Conservation (phyloP, 768 basidiomycete species). For the Candolleomyces aberdarensis region DNA sequence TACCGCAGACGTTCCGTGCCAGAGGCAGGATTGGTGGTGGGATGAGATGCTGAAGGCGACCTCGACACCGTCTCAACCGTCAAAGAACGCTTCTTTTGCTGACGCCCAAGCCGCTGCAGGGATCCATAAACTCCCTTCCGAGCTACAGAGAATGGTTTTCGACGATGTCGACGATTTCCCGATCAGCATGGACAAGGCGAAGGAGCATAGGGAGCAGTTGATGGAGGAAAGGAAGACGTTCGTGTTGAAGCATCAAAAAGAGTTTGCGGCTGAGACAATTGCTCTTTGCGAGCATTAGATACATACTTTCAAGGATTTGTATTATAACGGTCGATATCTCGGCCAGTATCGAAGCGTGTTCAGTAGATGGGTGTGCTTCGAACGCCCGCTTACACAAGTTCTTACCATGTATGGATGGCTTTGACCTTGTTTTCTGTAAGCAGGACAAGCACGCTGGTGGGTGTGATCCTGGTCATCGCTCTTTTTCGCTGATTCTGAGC, state of each 20-base stretch:
- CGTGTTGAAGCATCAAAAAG: neutral
- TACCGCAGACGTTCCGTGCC: constrained; percentile 21
- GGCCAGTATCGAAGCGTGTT: too few relatives aligned
- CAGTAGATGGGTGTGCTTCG: too few relatives aligned
- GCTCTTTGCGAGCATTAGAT: constrained; percentile 3
- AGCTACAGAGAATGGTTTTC: constrained; percentile 17
- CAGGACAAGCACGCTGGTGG: too few relatives aligned
- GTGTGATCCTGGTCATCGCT: too few relatives aligned
- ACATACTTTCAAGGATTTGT: neutral
- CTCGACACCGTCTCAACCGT: too few relatives aligned
- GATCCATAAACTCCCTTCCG: constrained; percentile 16
- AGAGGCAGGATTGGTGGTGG: constrained; percentile 23
- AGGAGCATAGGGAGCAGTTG: constrained; percentile 20
- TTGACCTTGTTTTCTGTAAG: too few relatives aligned
- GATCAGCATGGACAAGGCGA: constrained; percentile 22
- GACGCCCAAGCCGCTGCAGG: too few relatives aligned
- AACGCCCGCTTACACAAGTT: too few relatives aligned
- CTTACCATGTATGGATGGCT: too few relatives aligned
- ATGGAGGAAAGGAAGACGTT: constrained; percentile 26
- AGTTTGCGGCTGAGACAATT: neutral
- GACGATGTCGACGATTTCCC: constrained; percentile 20
- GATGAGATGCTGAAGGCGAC: constrained; percentile 7
- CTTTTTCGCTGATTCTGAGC: too few relatives aligned
- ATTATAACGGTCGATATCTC: too few relatives aligned
- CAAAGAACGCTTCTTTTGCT: too few relatives aligned